Evolutionary conservation across 2,329 filamentous ascomycete species (phyloP), one percentile per base, ranked within the genome.

Genomic region (Cercospora janseana): DNA sequence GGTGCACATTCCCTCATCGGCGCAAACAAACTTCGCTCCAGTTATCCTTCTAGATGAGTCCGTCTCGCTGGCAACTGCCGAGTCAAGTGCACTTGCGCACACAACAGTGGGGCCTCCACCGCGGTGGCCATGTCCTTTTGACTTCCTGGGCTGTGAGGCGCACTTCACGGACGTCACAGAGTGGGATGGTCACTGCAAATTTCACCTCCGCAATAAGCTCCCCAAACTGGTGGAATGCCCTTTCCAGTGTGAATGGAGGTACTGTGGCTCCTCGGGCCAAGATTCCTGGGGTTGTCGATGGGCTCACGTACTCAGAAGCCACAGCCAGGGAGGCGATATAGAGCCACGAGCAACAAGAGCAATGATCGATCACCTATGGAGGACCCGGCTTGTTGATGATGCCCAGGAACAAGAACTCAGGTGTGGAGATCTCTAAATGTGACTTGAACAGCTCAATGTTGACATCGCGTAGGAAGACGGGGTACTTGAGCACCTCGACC

Each of bases 121-220:
- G 28, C 12, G 15, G 3, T 56, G 51, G 44, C 51, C 38, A 29
- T 60, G 58, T 46, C 55, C 52, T 2, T 60, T 57, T 44, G 29
- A 45, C 4, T 55, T 58, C 40, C 54, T 63, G 26, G 48, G 46
- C 10, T 63, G 59, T 45, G 5, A 40, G 3, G 23, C 51, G 15
- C 31, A 21, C 12, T 52, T 51, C 10, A 42, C 37, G 2, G 43
- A 51, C 29, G 24, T 54, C 2, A 16, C 12, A 6, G 8, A 31
- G 10, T 63, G 57, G 56, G 48, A 63, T 4, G 38, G 18, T 1
- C 58, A 63, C 35, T 56, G 49, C 20, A 51, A 43, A 27, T 28
- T 26, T 8, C 58, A 60, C 34, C 54, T 58, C 23, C 45, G 35
- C 7, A 54, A 46, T 4, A 21, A 49, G 3, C 35, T 61, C 13